Evolutionary conservation across 2,329 filamentous ascomycete species (phyloP), one percentile per base, ranked within the genome.

Genomic region (Alternaria sp.): DNA sequence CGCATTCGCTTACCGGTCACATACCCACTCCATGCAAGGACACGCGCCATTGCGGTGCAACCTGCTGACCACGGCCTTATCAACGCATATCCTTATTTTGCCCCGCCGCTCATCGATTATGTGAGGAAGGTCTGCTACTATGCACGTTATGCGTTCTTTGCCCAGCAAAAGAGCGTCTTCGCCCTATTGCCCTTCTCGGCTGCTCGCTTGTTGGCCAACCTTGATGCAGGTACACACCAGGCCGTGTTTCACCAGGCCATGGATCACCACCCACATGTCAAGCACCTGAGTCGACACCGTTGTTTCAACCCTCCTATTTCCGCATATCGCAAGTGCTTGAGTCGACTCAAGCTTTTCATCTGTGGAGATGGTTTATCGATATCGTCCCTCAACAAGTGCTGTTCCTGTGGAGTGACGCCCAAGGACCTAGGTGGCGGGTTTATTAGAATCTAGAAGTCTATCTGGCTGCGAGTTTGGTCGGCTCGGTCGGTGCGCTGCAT

Each of bases 281-380:
- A 45, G 30, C 36, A 20, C 45, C 36, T 9, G 27, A 45, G 45
- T 20, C 34, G 48, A 20, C 36, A 49, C 45, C 48, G 27, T 16
- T 14, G 60, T 62, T 62, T 62, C 60, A 45, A 40, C 44, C 32
- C 45, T 62, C 51, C 51, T 56, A 46, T 59, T 57, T 45, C n/a
- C 16, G 50, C 56, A 50, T 22, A 41, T 43, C 40, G 49, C 30
- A 36, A 28, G 34, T 52, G 60, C 60, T 60, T 60, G 60, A 48
- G 22, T 40, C 14, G 16, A 48, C 25, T 59, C 57, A 63, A 63
- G 52, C 57, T 59, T 63, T 53, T 30, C 16, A 12, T 25, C 34
- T 55, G 56, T 52, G 40, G 52, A 38, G 51, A 45, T 38, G 45
- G 20, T 60, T 45, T 60, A 41, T 55, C 56, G 44, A 55, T 59